These are phyloP conservation scores for Posidonia australis DNA, from an alignment of 106 monocot species.

Conservation along the genomic window DNA sequence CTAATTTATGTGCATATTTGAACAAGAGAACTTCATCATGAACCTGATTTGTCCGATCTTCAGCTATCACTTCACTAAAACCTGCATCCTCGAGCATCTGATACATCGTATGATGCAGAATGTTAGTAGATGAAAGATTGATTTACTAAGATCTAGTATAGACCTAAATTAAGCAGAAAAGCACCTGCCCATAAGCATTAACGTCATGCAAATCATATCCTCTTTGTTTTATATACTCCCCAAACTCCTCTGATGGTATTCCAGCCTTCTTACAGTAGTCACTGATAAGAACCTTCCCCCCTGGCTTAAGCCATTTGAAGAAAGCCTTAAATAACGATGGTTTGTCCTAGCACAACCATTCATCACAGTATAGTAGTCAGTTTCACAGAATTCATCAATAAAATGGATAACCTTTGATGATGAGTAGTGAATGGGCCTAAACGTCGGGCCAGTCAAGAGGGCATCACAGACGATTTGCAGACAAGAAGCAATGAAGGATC, in stretches of 20 bases:
- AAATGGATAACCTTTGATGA: neutral
- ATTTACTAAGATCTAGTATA: too few species aligned
- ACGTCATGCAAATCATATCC: constrained; percentile 96
- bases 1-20: too few species aligned
- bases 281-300: constrained; percentile 77
- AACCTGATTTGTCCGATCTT: constrained; percentile 95
- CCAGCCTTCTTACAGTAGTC: constrained; percentile 86
- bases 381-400: neutral
- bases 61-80: constrained; percentile 71
- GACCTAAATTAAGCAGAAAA: neutral
- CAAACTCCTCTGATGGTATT: constrained; percentile 54
- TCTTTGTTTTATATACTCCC: constrained; percentile 76
- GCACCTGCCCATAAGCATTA: constrained; percentile 68
- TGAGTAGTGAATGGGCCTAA: too few species aligned
- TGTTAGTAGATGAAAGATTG: neutral
- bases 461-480: too few species aligned
- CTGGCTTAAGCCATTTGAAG: constrained; percentile 86
- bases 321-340: constrained; percentile 62
- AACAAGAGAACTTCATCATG: neutral
- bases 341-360: constrained; percentile 51
- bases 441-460: too few species aligned
- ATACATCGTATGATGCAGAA: neutral
- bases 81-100: constrained; percentile 91
- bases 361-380: neutral
- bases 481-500: too few species aligned